Conservation (phyloP, 164 flowering plant species). For the Vitis labrusca region DNA sequence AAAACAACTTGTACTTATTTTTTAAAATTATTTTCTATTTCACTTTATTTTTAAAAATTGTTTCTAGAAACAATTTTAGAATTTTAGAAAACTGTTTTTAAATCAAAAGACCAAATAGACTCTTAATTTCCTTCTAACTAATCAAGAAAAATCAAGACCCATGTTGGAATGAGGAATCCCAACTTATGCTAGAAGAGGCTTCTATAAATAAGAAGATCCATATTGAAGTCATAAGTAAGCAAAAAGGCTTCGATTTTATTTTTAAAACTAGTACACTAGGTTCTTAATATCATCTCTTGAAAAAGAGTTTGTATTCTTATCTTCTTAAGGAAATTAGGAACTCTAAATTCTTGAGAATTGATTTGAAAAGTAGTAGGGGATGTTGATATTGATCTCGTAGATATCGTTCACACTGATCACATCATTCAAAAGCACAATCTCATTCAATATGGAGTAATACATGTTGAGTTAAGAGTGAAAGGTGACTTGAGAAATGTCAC, state of each 20-base stretch:
- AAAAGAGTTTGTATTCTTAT: background rate
- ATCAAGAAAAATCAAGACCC: constrained; percentile 62
- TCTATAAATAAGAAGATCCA: constrained; percentile 53
- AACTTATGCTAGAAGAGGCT: constrained; percentile 68
- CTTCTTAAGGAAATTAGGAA: too few relatives aligned
- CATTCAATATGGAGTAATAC: constrained; percentile 40
- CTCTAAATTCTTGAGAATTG: too few relatives aligned
- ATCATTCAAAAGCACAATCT: constrained; percentile 46
- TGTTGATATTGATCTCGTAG: constrained; percentile 36
- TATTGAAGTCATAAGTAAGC: constrained; percentile 58
- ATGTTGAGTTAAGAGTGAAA: constrained; percentile 37
- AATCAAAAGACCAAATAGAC: too few relatives aligned
- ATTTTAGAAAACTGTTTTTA: too few relatives aligned
- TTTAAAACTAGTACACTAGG: constrained; percentile 25
- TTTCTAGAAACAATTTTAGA: too few relatives aligned
- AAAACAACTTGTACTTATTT: too few relatives aligned
- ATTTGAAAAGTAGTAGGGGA: constrained; percentile 38
- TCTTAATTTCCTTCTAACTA: constrained; percentile 20
- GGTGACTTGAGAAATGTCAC: constrained; percentile 4
- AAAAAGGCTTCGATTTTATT: constrained; percentile 23
- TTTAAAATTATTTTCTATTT: too few relatives aligned
- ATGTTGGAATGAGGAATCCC: constrained; percentile 74
- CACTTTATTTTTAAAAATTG: too few relatives aligned
- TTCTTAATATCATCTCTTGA: background rate
- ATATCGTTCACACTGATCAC: constrained; percentile 34